phyloP scores from a whole-genome alignment of 1,284 basidiomycete genomes.

The Tetrapyrgos nigripes region DNA sequence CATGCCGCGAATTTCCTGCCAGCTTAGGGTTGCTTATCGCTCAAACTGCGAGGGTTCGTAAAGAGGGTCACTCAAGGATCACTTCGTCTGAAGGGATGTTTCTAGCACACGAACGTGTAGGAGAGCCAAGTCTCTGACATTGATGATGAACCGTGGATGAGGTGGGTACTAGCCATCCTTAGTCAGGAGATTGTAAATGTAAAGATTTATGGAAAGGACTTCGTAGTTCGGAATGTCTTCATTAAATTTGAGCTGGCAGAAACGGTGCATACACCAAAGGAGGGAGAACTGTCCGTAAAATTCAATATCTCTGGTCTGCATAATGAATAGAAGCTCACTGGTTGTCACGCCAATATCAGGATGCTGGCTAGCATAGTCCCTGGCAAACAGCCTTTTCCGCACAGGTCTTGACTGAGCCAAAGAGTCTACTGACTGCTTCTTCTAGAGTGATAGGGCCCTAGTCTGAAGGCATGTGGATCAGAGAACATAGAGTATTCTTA shows the following conservation, averaged over 20 bases:
- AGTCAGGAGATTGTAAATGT: constrained; percentile 6
- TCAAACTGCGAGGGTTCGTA: no score
- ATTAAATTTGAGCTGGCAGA: neutral
- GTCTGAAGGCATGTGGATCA: no score
- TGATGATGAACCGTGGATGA: neutral
- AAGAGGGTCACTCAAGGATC: no score
- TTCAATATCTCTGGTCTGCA: neutral
- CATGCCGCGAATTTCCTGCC: no score
- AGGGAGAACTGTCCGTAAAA: neutral
- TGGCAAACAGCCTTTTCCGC: constrained; percentile 10
- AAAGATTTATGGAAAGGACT: neutral
- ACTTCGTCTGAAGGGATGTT: no score
- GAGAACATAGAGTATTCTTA: no score
- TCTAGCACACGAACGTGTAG: neutral
- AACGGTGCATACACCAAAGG: constrained; percentile 1
- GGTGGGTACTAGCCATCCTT: neutral
- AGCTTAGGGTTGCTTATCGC: no score
- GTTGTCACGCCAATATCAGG: constrained; percentile 5
- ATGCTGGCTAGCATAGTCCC: constrained; percentile 4
- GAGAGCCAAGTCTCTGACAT: constrained; percentile 5
- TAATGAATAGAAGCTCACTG: neutral
- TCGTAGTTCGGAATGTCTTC: neutral
- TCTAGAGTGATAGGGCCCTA: constrained; percentile 4
- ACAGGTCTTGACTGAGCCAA: neutral
- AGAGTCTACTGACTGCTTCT: neutral